These are phyloP conservation scores for Heterobasidion occidentale DNA, from an alignment of 1,284 basidiomycete species.

Conservation along the genomic window DNA sequence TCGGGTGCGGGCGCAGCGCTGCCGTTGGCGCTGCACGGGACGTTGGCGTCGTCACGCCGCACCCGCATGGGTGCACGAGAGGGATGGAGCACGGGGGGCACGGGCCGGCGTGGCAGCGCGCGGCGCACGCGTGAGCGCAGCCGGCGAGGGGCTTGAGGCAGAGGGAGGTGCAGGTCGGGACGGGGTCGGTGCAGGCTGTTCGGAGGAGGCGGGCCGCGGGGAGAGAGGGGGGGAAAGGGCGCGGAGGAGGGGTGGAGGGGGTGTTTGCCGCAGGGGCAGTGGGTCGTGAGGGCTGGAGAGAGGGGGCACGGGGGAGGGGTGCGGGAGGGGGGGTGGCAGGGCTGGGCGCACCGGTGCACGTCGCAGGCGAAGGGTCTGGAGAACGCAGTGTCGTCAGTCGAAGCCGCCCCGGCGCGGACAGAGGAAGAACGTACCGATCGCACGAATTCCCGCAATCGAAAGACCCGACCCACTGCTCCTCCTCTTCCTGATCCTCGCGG, in stretches of 20 bases:
- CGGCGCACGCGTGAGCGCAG: slow-evolving; percentile 65
- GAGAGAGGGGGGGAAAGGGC: slow-evolving; percentile 19
- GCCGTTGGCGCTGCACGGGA: slow-evolving; percentile 41
- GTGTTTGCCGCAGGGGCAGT: slow-evolving; percentile 78
- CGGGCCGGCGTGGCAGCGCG: slow-evolving; percentile 47
- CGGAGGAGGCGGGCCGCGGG: slow-evolving; percentile 32
- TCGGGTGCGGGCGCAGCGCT: slow-evolving; percentile 33
- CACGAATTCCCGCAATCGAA: too few species aligned
- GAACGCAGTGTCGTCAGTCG: not conserved
- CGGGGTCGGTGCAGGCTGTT: slow-evolving; percentile 57
- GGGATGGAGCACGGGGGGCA: slow-evolving; percentile 73
- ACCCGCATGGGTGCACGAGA: slow-evolving; percentile 74
- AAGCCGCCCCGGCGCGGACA: too few species aligned
- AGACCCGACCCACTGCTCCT: slow-evolving; percentile 51
- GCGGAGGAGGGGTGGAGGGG: slow-evolving; percentile 34
- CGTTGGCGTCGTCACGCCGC: slow-evolving; percentile 56
- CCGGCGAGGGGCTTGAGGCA: slow-evolving; percentile 60
- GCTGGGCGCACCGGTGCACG: slow-evolving; percentile 59
- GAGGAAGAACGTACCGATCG: too few species aligned
- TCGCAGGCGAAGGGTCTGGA: slow-evolving; percentile 69
- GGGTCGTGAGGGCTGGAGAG: slow-evolving; percentile 58
- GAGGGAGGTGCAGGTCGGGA: slow-evolving; percentile 68
- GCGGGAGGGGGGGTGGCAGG: slow-evolving; percentile 66
- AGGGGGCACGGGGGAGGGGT: slow-evolving; percentile 59
- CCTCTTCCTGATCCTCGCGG: slow-evolving; percentile 3